Conservation (phyloP, 352 stramenopile species). For the Phytophthora rubi region DNA sequence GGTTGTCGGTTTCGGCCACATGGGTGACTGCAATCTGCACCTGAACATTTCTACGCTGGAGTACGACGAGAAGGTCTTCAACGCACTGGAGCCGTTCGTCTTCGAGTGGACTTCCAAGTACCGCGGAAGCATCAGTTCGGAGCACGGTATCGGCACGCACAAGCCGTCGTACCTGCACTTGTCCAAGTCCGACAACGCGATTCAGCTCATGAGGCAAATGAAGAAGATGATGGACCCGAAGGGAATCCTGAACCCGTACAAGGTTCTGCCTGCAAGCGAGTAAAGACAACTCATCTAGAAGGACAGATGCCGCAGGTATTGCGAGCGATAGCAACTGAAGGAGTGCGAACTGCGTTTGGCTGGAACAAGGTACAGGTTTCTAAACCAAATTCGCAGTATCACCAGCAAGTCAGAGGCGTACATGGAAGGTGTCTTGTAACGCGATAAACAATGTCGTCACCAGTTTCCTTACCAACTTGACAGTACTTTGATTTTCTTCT, state of each 20-base stretch:
- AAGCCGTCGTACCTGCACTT: slow-evolving; percentile 91
- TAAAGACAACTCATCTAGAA: slow-evolving; percentile 6
- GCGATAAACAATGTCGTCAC: no score
- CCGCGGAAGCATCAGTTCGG: slow-evolving; percentile 96
- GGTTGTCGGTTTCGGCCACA: slow-evolving; percentile 93
- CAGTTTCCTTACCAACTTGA: no score
- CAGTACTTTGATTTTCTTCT: no score
- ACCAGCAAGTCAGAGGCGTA: no score
- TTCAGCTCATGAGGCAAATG: slow-evolving; percentile 93
- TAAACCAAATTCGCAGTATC: no score
- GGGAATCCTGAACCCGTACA: slow-evolving; percentile 97
- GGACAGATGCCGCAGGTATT: no score
- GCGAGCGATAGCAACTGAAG: no score
- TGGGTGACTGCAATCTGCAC: slow-evolving; percentile 97
- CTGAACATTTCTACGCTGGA: slow-evolving; percentile 92
- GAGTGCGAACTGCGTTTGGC: no score
- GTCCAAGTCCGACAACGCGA: slow-evolving; percentile 83
- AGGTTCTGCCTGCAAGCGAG: slow-evolving; percentile 73
- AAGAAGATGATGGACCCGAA: slow-evolving; percentile 96
- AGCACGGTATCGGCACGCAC: slow-evolving; percentile 97
- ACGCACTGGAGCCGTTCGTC: slow-evolving; percentile 75
- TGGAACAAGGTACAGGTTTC: no score
- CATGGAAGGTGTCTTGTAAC: no score
- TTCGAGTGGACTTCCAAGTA: slow-evolving; percentile 84
- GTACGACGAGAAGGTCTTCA: slow-evolving; percentile 73